Percentiles rank a stretch among this genome's conserved stretches.
Conservation (phyloP, 139 green algal species). For the Gonium pectorale region DNA sequence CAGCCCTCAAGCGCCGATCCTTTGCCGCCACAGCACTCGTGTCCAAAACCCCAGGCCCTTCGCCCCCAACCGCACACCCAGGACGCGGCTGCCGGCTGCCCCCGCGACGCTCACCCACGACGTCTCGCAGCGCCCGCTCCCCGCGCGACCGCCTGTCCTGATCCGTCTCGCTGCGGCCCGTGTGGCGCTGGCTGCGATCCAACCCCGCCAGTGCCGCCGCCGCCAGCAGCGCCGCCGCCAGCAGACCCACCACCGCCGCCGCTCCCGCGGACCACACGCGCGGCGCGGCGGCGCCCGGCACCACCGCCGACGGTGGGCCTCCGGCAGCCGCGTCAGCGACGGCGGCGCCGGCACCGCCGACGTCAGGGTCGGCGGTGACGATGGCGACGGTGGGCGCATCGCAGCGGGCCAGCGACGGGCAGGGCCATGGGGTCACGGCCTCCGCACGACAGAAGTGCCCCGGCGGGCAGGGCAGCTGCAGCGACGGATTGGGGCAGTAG, state of each 20-base stretch:
- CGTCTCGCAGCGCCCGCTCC: not conserved
- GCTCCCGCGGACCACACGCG: not conserved
- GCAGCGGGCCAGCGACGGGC: constrained; percentile 50
- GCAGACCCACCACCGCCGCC: not conserved
- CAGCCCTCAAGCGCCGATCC: not conserved
- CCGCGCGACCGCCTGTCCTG: not conserved
- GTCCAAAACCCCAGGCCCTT: not conserved
- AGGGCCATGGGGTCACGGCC: constrained; percentile 37
- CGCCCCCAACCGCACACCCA: not conserved
- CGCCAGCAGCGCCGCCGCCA: not conserved
- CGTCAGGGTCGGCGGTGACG: not conserved
- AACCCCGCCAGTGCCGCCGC: not conserved
- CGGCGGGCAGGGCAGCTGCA: constrained; percentile 37
- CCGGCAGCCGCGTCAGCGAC: not conserved
- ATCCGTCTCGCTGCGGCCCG: not conserved
- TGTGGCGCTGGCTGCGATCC: not conserved
- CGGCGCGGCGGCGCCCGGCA: no score
- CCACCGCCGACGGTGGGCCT: constrained; percentile 15
- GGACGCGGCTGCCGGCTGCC: not conserved
- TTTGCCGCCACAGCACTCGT: not conserved
- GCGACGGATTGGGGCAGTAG: constrained; percentile 54
- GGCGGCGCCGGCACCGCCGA: not conserved
- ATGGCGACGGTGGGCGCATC: not conserved
- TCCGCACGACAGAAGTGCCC: constrained; percentile 53
- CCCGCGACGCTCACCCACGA: constrained; percentile 3